Evolutionary conservation across 345 rosid species (phyloP).

Genomic region (Moricandia arvensis): DNA sequence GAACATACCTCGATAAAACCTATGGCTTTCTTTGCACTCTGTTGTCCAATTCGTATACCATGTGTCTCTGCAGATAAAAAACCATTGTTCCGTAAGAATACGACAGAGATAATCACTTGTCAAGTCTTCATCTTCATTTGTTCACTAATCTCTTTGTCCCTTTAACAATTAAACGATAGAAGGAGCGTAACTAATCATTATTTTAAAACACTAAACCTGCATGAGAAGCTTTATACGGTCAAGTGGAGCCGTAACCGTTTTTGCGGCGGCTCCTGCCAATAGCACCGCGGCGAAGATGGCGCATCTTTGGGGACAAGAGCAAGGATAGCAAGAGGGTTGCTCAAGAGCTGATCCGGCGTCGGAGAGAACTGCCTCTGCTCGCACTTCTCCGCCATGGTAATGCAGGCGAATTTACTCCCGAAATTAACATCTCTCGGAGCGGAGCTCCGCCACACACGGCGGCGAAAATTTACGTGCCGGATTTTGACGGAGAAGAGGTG

Average conservation of each 20-base stretch:
- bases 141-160: background rate
- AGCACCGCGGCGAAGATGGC: slow-evolving; percentile 90
- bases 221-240: slow-evolving; percentile 95
- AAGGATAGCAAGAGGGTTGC: slow-evolving; percentile 68
- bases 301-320: slow-evolving; percentile 70
- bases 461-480: background rate
- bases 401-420: slow-evolving; percentile 53
- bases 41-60: slow-evolving; percentile 67
- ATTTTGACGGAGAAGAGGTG: background rate
- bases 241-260: slow-evolving; percentile 89
- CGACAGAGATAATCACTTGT: background rate
- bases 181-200: no score
- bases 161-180: background rate
- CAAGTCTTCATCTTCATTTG: background rate
- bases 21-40: slow-evolving; percentile 72
- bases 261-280: slow-evolving; percentile 90
- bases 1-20: slow-evolving; percentile 67
- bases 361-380: slow-evolving; percentile 55
- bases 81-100: background rate
- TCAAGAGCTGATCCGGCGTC: slow-evolving; percentile 58
- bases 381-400: slow-evolving; percentile 60
- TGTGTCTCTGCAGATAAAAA: slow-evolving; percentile 59
- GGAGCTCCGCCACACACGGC: background rate
- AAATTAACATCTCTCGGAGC: slow-evolving; percentile 20
- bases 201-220: slow-evolving; percentile 56